phyloP scores from a whole-genome alignment of 495 filamentous ascomycete species.

The Penicillium coffeae region DNA sequence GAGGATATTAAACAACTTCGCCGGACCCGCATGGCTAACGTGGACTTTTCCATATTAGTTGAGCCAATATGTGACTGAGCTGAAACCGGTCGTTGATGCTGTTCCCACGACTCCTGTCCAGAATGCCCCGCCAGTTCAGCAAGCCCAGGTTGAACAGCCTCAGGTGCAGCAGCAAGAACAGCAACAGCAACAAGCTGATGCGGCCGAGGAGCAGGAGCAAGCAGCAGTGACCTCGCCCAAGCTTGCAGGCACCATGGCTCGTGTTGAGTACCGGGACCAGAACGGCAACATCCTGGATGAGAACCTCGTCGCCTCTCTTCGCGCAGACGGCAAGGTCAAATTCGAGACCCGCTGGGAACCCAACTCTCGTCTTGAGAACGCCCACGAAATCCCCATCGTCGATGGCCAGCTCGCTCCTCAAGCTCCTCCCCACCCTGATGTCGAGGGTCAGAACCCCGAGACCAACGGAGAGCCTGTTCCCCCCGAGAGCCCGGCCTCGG shows the following conservation, averaged over 20 bases:
- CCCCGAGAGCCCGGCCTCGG: constrained; percentile 40
- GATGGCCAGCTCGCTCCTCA: constrained; percentile 68
- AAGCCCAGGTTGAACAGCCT: constrained; percentile 6
- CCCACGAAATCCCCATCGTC: constrained; percentile 54
- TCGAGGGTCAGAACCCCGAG: constrained; percentile 67
- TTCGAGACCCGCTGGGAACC: constrained; percentile 95
- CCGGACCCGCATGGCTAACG: constrained; percentile 27
- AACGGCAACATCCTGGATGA: constrained; percentile 83
- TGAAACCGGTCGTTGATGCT: constrained; percentile 13
- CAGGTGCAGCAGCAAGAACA: background rate
- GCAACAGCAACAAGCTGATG: constrained; percentile 4
- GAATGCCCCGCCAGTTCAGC: constrained; percentile 11
- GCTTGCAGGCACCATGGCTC: constrained; percentile 68
- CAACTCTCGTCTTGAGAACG: constrained; percentile 56
- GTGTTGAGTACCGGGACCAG: constrained; percentile 92
- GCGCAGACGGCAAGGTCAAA: constrained; percentile 76
- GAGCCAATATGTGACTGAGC: constrained; percentile 38
- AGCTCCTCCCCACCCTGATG: constrained; percentile 81
- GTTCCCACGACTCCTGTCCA: constrained; percentile 24
- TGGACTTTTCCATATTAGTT: constrained; percentile 26
- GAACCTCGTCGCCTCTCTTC: constrained; percentile 75
- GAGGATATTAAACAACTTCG: constrained; percentile 24
- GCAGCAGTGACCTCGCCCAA: constrained; percentile 51
- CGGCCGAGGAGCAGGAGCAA: background rate
- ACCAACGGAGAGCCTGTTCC: constrained; percentile 48